phyloP scores from a whole-genome alignment of 169 alveolate species.

The Cryptosporidium sp. region DNA sequence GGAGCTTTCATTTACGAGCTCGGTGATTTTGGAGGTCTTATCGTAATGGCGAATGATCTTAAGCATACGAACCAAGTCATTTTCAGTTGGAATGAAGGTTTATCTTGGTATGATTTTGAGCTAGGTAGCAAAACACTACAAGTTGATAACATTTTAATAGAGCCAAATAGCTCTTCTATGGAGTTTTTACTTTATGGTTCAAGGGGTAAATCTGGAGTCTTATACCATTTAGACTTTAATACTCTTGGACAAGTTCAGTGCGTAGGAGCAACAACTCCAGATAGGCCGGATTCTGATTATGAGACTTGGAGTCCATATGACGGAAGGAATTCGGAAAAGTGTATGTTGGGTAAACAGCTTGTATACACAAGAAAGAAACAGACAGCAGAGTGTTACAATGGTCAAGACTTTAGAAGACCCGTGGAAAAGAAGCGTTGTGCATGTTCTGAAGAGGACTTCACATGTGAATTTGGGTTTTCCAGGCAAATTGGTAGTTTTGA shows the following conservation, averaged over 20 bases:
- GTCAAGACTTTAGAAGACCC: slow-evolving; percentile 94
- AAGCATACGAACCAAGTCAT: slow-evolving; percentile 88
- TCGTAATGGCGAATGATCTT: slow-evolving; percentile 96
- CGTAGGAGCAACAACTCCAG: slow-evolving; percentile 94
- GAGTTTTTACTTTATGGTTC: slow-evolving; percentile 96
- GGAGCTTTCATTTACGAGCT: slow-evolving; percentile 97
- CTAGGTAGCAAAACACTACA: slow-evolving; percentile 89
- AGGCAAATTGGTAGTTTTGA: slow-evolving; percentile 87
- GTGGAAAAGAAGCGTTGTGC: slow-evolving; percentile 90
- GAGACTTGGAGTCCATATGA: slow-evolving; percentile 93
- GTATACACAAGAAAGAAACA: slow-evolving; percentile 94
- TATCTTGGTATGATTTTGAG: slow-evolving; percentile 95
- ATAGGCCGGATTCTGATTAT: slow-evolving; percentile 93
- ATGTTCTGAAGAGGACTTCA: slow-evolving; percentile 97
- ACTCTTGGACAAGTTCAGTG: slow-evolving; percentile 95
- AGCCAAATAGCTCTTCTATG: slow-evolving; percentile 94
- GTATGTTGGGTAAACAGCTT: slow-evolving; percentile 92
- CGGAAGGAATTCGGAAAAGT: slow-evolving; percentile 80
- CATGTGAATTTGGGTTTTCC: slow-evolving; percentile 96
- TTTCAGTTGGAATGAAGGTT: slow-evolving; percentile 96
- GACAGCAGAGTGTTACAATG: slow-evolving; percentile 96
- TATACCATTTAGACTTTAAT: slow-evolving; percentile 94
- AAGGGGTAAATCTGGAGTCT: slow-evolving; percentile 90
- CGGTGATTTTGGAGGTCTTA: slow-evolving; percentile 99
- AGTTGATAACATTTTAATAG: slow-evolving; percentile 94